Conservation (phyloP, 169 alveolate species). For the Plasmodium gonderi region DNA sequence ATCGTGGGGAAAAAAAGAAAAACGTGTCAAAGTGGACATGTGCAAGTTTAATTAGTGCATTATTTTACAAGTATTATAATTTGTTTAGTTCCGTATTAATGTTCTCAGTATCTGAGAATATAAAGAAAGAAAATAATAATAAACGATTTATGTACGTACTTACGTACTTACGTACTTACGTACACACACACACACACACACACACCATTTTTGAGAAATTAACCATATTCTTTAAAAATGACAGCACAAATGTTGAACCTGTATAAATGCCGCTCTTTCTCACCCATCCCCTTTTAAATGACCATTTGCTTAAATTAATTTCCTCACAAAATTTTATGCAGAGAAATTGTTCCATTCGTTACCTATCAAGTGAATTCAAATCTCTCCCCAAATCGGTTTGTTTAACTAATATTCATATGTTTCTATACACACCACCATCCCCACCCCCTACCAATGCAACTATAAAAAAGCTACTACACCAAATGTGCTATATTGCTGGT, state of each 20-base stretch:
- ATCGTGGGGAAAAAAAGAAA: too few species aligned
- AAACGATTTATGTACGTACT: too few species aligned
- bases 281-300: neutral
- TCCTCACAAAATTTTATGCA: neutral
- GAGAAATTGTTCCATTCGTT: slow-evolving; percentile 49
- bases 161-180: too few species aligned
- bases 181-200: neutral
- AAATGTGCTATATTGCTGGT: too few species aligned
- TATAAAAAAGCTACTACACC: too few species aligned
- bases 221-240: neutral
- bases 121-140: too few species aligned
- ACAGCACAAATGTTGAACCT: neutral
- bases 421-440: neutral
- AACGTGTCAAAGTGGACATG: too few species aligned
- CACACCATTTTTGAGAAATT: neutral
- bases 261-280: neutral
- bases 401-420: neutral
- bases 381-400: slow-evolving; percentile 74
- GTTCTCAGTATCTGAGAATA: neutral
- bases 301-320: neutral
- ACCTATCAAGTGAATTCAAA: slow-evolving; percentile 37
- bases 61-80: neutral
- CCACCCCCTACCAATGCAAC: too few species aligned
- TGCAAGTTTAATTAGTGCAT: neutral
- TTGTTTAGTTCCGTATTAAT: neutral